Conservation (phyloP, 331 rosid genomes). For the Erythrophleum ivorense region DNA sequence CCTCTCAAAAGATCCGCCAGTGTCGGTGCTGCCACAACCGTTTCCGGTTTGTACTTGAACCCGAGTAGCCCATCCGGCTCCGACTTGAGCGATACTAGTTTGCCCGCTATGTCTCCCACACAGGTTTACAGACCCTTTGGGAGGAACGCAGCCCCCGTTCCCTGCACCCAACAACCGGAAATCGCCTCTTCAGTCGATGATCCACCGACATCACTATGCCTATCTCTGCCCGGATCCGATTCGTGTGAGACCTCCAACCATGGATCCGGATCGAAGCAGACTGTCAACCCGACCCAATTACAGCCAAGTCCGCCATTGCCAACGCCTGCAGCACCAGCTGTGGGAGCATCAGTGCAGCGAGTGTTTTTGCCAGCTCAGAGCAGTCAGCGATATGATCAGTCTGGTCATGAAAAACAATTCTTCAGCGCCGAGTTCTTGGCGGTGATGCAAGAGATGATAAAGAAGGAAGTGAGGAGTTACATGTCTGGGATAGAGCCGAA, state of each 20-base stretch:
- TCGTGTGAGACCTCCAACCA: slow-evolving; percentile 32
- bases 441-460: slow-evolving; percentile 77
- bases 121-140: slow-evolving; percentile 40
- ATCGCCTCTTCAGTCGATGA: slow-evolving; percentile 42
- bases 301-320: neutral
- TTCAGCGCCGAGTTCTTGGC: slow-evolving; percentile 62
- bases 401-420: slow-evolving; percentile 51
- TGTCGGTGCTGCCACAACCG: slow-evolving; percentile 50
- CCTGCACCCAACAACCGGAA: slow-evolving; percentile 35
- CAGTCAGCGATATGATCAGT: neutral
- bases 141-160: slow-evolving; percentile 2
- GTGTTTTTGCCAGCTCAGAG: neutral
- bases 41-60: slow-evolving; percentile 41
- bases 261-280: slow-evolving; percentile 30
- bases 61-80: slow-evolving; percentile 76
- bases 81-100: slow-evolving; percentile 70
- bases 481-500: slow-evolving; percentile 71
- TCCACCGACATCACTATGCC: slow-evolving; percentile 69
- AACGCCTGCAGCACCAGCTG: neutral
- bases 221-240: slow-evolving; percentile 72
- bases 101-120: slow-evolving; percentile 45
- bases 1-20: slow-evolving; percentile 72
- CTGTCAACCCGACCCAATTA: slow-evolving; percentile 20
- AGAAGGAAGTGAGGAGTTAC: slow-evolving; percentile 74
- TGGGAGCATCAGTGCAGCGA: neutral